Conservation (phyloP, 2,329 filamentous ascomycete species). For the Penicillium thymicola region DNA sequence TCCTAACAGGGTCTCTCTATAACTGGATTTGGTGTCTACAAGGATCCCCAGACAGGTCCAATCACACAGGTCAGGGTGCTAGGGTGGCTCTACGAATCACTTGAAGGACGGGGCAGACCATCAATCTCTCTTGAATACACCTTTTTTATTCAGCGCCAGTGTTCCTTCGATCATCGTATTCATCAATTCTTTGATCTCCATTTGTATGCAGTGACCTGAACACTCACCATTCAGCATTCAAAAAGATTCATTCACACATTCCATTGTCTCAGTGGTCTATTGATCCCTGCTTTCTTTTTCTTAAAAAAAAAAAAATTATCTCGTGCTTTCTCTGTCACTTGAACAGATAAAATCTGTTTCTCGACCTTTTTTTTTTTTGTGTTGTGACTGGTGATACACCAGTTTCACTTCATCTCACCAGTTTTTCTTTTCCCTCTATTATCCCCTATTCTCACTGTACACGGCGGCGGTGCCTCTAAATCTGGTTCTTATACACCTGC, state of each 20-base stretch:
- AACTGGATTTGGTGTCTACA: neutral
- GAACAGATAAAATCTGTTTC: constrained; percentile 3
- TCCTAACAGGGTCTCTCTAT: neutral
- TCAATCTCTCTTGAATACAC: constrained; percentile 9
- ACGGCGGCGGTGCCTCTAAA: constrained; percentile 24
- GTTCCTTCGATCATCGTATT: constrained; percentile 29
- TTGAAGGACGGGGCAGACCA: constrained; percentile 20
- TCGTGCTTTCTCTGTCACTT: neutral
- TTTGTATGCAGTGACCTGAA: constrained; percentile 36
- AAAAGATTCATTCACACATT: constrained; percentile 27
- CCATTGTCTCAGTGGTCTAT: constrained; percentile 26
- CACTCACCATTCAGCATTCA: constrained; percentile 26
- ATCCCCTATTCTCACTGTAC: constrained; percentile 26
- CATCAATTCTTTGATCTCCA: constrained; percentile 27
- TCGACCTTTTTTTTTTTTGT: neutral
- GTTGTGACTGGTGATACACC: constrained; percentile 1
- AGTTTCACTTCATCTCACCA: neutral
- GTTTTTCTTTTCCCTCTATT: constrained; percentile 14
- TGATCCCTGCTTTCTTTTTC: constrained; percentile 16
- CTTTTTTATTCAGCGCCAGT: constrained; percentile 18
- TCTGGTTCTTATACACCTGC: constrained; percentile 30
- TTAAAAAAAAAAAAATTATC: constrained; percentile 11
- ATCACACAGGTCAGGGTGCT: constrained; percentile 10
- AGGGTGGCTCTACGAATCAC: constrained; percentile 17
- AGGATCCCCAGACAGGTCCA: constrained; percentile 1